Conservation (phyloP, 2,329 filamentous ascomycete genomes). For the Pestalotiopsis sp. region DNA sequence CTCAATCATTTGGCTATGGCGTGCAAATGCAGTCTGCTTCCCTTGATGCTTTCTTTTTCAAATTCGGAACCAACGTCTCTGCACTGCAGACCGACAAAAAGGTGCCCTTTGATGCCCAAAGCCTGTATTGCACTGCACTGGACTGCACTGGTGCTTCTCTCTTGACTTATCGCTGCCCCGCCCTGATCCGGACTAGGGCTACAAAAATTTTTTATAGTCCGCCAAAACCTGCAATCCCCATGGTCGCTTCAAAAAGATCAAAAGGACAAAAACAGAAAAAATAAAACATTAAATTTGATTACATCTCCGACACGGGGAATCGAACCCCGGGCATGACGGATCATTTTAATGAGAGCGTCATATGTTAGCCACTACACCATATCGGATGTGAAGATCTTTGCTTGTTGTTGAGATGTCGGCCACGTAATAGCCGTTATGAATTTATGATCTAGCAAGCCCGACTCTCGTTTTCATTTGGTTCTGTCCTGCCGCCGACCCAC, state of each 20-base stretch:
- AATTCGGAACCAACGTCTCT: not conserved
- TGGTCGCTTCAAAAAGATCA: too few species aligned
- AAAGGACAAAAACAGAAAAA: too few species aligned
- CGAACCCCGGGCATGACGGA: conserved; percentile 31
- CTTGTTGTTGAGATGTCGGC: not conserved
- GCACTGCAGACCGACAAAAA: not conserved
- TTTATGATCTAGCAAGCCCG: not conserved
- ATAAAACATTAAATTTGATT: not conserved
- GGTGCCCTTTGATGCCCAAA: not conserved
- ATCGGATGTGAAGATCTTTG: not conserved
- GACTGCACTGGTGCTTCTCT: not conserved
- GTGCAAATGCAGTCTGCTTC: not conserved
- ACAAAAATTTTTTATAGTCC: not conserved
- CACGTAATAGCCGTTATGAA: not conserved
- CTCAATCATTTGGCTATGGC: not conserved
- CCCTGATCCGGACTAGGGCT: not conserved
- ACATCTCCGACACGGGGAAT: conserved; percentile 29
- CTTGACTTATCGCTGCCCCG: not conserved
- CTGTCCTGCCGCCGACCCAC: not conserved
- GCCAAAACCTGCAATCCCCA: not conserved
- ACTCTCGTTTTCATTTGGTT: not conserved
- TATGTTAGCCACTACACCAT: conserved; percentile 4
- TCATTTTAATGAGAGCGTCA: conserved; percentile 1
- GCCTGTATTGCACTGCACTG: not conserved
- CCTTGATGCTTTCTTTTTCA: not conserved